A percentile compares a stretch with the other conserved stretches of the same genome.
Evolutionary conservation across 441 rosid genomes (phyloP).

Genomic region (Pelargonium cotyledonis): DNA sequence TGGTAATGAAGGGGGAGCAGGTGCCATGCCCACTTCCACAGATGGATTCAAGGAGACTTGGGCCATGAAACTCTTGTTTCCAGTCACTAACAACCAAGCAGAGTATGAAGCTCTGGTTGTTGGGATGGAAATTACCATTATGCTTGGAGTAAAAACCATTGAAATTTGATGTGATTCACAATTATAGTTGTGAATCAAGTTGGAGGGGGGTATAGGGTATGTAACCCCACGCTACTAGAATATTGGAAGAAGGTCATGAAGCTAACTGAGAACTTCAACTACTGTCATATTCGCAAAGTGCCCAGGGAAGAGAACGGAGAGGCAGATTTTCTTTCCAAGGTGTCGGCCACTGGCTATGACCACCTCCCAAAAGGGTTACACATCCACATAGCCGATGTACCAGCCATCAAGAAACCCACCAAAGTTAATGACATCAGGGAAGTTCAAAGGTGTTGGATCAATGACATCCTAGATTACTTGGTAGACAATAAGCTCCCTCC

Average conservation of each 20-base stretch:
- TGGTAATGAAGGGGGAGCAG: not conserved
- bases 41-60: not conserved
- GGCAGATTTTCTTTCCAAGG: not conserved
- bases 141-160: not conserved
- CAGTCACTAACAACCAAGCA: conserved; percentile 1
- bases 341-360: too few relatives aligned
- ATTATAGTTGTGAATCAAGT: not conserved
- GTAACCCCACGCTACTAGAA: not conserved
- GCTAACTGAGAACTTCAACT: not conserved
- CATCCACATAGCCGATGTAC: too few relatives aligned
- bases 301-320: not conserved
- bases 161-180: not conserved
- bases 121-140: not conserved
- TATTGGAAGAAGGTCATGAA: not conserved
- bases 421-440: too few relatives aligned
- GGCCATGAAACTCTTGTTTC: not conserved
- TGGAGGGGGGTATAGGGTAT: not conserved
- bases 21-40: not conserved
- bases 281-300: not conserved
- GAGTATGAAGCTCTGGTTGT: conserved; percentile 2
- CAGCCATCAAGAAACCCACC: too few relatives aligned
- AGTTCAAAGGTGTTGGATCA: too few relatives aligned
- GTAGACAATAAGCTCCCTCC: too few relatives aligned
- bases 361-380: too few relatives aligned
- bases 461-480: too few relatives aligned